These are phyloP conservation scores for Leptodontidium sp. DNA, from an alignment of 2,329 filamentous ascomycete genomes.

Conservation along the genomic window DNA sequence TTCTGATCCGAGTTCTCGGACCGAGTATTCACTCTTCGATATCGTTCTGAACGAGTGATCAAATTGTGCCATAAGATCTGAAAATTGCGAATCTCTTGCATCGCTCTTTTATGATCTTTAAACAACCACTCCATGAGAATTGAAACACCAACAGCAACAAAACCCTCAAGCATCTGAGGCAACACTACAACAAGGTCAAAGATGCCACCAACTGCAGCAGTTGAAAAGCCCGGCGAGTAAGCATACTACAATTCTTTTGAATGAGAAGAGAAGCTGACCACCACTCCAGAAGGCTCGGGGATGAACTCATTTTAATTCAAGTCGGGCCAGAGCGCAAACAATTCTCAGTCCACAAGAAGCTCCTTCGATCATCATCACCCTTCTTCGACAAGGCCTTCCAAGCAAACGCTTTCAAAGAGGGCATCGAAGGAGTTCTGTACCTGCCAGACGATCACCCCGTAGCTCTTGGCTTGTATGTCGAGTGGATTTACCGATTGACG, in stretches of 20 bases:
- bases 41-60: background rate
- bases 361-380: background rate
- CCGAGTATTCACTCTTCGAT: too few relatives aligned
- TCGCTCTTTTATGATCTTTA: background rate
- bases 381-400: slow-evolving; percentile 17
- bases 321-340: slow-evolving; percentile 36
- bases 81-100: background rate
- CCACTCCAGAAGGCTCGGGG: slow-evolving; percentile 15
- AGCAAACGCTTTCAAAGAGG: slow-evolving; percentile 14
- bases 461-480: background rate
- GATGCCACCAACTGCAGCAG: background rate
- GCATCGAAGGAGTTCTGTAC: background rate
- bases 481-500: background rate
- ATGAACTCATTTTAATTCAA: slow-evolving; percentile 33
- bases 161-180: background rate
- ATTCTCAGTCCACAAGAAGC: slow-evolving; percentile 38
- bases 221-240: background rate
- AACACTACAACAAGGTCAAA: background rate
- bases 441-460: slow-evolving; percentile 10
- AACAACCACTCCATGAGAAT: background rate
- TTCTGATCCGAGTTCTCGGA: too few relatives aligned
- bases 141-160: background rate
- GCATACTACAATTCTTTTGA: background rate
- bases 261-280: background rate
- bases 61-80: background rate